Conservation (phyloP, 73 alveolate genomes). For the Blepharisma japonicum region DNA sequence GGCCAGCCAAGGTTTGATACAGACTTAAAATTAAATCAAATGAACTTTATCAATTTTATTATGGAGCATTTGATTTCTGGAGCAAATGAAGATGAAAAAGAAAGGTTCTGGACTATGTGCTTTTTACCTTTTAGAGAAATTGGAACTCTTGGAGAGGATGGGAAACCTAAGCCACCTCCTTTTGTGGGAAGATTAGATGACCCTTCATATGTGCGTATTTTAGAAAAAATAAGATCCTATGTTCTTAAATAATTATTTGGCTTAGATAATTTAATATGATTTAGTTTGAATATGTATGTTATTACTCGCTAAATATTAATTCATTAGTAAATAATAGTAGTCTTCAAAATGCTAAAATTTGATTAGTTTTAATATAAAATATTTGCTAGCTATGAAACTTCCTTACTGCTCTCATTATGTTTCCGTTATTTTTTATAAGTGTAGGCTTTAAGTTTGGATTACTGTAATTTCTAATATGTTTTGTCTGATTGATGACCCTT, state of each 20-base stretch:
- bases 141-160: conserved; percentile 40
- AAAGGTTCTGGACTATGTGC: not conserved
- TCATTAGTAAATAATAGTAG: too few relatives aligned
- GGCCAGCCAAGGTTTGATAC: conserved; percentile 58
- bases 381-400: too few relatives aligned
- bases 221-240: conserved; percentile 34
- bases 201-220: conserved; percentile 38
- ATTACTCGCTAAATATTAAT: too few relatives aligned
- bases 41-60: conserved; percentile 37
- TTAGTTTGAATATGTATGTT: too few relatives aligned
- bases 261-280: too few relatives aligned
- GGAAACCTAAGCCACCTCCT: conserved; percentile 48
- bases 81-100: conserved; percentile 17
- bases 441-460: too few relatives aligned
- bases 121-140: conserved; percentile 25
- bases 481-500: too few relatives aligned
- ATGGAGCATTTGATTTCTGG: conserved; percentile 11
- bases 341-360: too few relatives aligned
- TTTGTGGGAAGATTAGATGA: conserved; percentile 57
- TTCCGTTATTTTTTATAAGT: too few relatives aligned
- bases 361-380: too few relatives aligned
- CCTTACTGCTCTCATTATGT: too few relatives aligned
- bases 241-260: not conserved
- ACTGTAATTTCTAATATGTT: too few relatives aligned
- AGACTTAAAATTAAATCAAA: conserved; percentile 44